These are phyloP conservation scores for Avena sativa DNA, from an alignment of 176 grass and related monocot species.

Conservation along the genomic window DNA sequence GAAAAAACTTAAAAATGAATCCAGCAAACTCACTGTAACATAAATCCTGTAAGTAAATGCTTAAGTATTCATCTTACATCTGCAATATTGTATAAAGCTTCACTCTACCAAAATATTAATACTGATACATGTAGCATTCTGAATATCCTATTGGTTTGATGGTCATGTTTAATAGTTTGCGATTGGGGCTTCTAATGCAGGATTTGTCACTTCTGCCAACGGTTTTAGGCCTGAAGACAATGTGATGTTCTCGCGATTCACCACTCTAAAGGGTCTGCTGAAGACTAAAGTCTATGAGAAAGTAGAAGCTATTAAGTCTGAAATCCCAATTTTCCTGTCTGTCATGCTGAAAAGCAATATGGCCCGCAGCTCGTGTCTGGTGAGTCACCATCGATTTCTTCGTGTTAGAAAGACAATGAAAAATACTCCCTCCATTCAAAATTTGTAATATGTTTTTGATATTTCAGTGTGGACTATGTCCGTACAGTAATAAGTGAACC, in stretches of 20 bases:
- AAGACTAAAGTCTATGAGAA: not conserved
- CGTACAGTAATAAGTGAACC: no score
- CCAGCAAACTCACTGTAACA: not conserved
- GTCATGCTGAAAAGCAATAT: not conserved
- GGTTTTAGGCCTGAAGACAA: conserved; percentile 14
- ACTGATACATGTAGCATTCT: not conserved
- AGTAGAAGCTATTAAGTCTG: conserved; percentile 2
- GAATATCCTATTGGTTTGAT: not conserved
- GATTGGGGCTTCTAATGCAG: conserved; percentile 27
- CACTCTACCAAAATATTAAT: not conserved
- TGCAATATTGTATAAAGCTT: not conserved
- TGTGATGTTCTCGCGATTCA: not conserved
- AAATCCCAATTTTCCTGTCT: conserved; percentile 29
- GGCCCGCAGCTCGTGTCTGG: not conserved
- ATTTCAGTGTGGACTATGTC: no score
- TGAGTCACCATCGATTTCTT: conserved; percentile 21
- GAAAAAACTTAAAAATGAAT: not conserved
- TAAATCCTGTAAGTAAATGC: not conserved
- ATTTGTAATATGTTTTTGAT: no score
- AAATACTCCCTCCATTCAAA: not conserved
- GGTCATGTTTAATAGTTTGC: conserved; percentile 6
- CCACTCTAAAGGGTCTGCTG: not conserved
- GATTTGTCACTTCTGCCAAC: conserved; percentile 12
- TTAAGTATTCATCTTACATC: not conserved
- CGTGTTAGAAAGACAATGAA: not conserved